Base-by-base conservation (phyloP, 1,284 basidiomycete species). In the Tilletia indica region DNA sequence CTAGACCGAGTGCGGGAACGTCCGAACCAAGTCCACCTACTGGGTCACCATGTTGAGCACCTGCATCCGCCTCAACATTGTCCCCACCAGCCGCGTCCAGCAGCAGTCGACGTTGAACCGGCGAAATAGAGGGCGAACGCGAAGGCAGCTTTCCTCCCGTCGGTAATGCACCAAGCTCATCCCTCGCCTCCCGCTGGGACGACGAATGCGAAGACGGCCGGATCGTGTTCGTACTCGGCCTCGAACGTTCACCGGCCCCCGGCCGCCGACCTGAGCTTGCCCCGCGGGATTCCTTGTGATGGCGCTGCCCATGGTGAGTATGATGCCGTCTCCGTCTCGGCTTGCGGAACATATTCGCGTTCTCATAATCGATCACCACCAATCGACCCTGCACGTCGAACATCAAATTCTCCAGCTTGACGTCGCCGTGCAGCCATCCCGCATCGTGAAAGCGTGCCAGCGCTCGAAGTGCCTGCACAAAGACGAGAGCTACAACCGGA, bases 401-500 rank as follows among this genome's bases (percentile, higher is more conserved):
- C 82, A 83, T 83, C 31, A 83, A 71, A 66, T 83, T 83, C 42
- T 83, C 82, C 47, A 83, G 71, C 71, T 83, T 83, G 72, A 83
- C 77, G 66, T 83, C 82, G 45, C 82, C 82, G 64, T 83, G 82
- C 76, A 82, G 76, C 82, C 82, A 83, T 39, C 80, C 80, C 8
- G 77, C 74, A 11, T 74, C 74, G 51, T 83, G 82, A 71, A 83
- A 79, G 48, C 77, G 71, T 9, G 77, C 69, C 4, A 83, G 70
- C 0, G 74, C 74, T 0, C 74, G 69, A n/a, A 83, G 74, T 0
- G 82, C 77, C 48, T 81, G 75, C 0, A 73, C 69, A 69, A 82
- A 83, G 47, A 83, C 74, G 66, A 78, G 78, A 49, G 74, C 70
- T 4, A 81, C 76, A 11, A 82, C 79, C 0, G 80, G 77, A 64